A percentile compares a stretch with the other conserved stretches of the same genome.
These are phyloP conservation scores for Xylariaceae sp. DNA, from an alignment of 2,329 filamentous ascomycete genomes.

Conservation along the genomic window DNA sequence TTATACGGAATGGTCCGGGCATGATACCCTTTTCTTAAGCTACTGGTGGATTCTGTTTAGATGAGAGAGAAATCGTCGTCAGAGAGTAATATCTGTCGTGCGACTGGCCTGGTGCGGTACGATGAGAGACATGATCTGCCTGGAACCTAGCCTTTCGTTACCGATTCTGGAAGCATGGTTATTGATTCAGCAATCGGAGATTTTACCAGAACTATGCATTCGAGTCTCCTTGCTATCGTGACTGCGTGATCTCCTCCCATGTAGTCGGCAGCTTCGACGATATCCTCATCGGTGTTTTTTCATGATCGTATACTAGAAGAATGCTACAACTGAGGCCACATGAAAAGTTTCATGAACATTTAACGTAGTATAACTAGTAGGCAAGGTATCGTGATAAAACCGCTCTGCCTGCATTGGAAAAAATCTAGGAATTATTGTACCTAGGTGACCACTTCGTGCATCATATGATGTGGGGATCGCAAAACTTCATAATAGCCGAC, in stretches of 20 bases:
- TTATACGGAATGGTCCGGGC: conserved; percentile 43
- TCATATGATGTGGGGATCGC: conserved; percentile 16
- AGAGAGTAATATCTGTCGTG: conserved; percentile 5
- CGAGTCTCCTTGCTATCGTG: background rate
- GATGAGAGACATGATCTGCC: conserved; percentile 31
- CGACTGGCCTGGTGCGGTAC: conserved; percentile 29
- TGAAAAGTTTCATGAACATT: too few species aligned
- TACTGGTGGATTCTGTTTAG: conserved; percentile 25
- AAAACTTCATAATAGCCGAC: background rate
- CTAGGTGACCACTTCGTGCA: too few species aligned
- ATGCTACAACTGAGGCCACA: too few species aligned
- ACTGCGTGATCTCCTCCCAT: background rate
- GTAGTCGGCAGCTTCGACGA: too few species aligned
- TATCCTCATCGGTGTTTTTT: too few species aligned
- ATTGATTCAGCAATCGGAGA: conserved; percentile 34
- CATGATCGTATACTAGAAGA: too few species aligned
- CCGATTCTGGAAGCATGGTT: conserved; percentile 35
- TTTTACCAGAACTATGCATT: conserved; percentile 11
- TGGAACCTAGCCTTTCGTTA: conserved; percentile 38
- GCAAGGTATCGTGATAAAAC: too few species aligned
- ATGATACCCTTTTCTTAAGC: conserved; percentile 44
- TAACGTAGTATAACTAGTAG: too few species aligned
- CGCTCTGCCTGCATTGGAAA: too few species aligned
- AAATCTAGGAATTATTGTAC: too few species aligned
- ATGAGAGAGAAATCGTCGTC: conserved; percentile 20